Percentiles rank a stretch among this genome's conserved stretches.
Conservation (phyloP, 805 yeast species). For the Sugiyamaella boreocaroliniensis region DNA sequence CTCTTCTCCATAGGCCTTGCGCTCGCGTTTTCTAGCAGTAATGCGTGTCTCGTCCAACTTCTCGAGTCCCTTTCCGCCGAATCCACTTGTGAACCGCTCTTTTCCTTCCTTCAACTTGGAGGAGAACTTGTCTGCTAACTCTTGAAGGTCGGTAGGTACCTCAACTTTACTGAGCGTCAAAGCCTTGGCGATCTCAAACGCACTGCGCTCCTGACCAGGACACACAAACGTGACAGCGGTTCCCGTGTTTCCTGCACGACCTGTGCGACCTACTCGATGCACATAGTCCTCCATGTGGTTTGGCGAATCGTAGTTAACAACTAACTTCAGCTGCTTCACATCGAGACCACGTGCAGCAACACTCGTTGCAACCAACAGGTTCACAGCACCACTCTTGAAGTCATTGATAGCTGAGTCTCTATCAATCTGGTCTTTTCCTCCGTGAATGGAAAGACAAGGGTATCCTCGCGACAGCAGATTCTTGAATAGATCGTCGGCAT, state of each 20-base stretch:
- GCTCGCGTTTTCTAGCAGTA: constrained; percentile 43
- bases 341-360: constrained; percentile 94
- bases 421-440: constrained; percentile 84
- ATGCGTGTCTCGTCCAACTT: constrained; percentile 61
- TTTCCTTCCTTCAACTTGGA: constrained; percentile 61
- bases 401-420: constrained; percentile 66
- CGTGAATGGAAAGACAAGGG: constrained; percentile 70
- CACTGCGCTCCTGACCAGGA: constrained; percentile 53
- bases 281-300: constrained; percentile 91
- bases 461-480: constrained; percentile 48
- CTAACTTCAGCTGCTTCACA: constrained; percentile 77
- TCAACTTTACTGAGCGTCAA: constrained; percentile 50
- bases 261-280: constrained; percentile 94
- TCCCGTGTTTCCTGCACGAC: constrained; percentile 81
- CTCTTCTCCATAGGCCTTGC: constrained; percentile 43
- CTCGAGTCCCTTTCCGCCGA: constrained; percentile 89
- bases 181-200: constrained; percentile 65
- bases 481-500: constrained; percentile 65
- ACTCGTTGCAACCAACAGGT: constrained; percentile 80
- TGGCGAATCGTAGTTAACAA: constrained; percentile 76
- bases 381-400: constrained; percentile 53
- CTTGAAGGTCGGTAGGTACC: constrained; percentile 45
- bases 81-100: constrained; percentile 44
- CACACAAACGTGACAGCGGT: constrained; percentile 67
- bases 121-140: constrained; percentile 50